Evolutionary conservation across 176 grass and related monocot species (phyloP), one percentile per base, ranked within the genome.

Genomic region (Juncus inflexus): DNA sequence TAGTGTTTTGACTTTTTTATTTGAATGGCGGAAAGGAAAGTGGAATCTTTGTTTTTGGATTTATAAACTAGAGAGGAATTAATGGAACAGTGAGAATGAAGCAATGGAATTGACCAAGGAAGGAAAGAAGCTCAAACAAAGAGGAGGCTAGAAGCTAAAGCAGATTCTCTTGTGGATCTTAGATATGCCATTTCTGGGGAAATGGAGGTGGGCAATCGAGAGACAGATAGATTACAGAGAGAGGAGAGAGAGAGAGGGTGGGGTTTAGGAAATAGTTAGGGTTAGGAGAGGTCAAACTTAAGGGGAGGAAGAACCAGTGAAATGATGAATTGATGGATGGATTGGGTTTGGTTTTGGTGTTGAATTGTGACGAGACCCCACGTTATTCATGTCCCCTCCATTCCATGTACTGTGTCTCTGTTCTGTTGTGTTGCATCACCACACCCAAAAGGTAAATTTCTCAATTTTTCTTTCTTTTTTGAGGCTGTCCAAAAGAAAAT

Each of bases 191-290:
- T 47, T 47, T 28, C 19, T 47, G 43, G 43, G 0, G 54, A 39
- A 58, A 45, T 8, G 40, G 38, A 64, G 61, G 37, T 51, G 19
- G 19, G 15, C 37, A 68, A 55, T 49, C 6, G 65, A 52, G 66
- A 38, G 43, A 19, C 19, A 28, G 19, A 28, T 28, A 28, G 19
- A 28, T 28, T 28, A 28, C 19, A 28, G 19, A 40, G 64, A 39
- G 10, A 43, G 49, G 35, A 39, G 42, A 69, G 51, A 42, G 51
- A 57, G 49, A n/a, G 4, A 52, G 58, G 67, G 67, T 71, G 53
- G 14, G 53, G 67, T 71, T 71, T 71, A 71, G 67, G 66, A 71
- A 71, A 71, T 71, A 71, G 67, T 39, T 52, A 57, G 54, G 67
- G 53, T 52, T 71, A 42, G 67, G 67, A 16, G 52, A 71, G 67